phyloP scores from a whole-genome alignment of 495 filamentous ascomycete genomes.

The Lepidopterella palustris region DNA sequence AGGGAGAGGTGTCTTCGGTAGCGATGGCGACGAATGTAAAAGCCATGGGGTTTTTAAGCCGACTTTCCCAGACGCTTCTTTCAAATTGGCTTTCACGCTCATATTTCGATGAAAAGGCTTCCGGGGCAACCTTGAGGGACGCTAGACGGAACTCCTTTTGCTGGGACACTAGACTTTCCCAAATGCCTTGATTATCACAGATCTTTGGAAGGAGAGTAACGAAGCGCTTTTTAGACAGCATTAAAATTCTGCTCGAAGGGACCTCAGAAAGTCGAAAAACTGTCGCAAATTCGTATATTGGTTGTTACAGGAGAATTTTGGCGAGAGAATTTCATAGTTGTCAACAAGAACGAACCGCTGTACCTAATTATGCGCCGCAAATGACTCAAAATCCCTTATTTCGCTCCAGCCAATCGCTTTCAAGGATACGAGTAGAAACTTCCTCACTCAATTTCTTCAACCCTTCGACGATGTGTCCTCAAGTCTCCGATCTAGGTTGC shows the following conservation, averaged over 20 bases:
- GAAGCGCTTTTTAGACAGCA: not conserved
- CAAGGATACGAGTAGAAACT: no score
- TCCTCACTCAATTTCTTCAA: no score
- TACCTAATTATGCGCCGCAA: no score
- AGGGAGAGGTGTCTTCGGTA: not conserved
- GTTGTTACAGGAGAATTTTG: no score
- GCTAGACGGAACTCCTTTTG: slow-evolving; percentile 17
- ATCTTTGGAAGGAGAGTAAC: slow-evolving; percentile 9
- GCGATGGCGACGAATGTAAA: slow-evolving; percentile 12
- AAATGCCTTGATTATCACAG: not conserved
- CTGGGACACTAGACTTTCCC: slow-evolving; percentile 1
- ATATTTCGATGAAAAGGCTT: slow-evolving; percentile 13
- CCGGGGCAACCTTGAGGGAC: slow-evolving; percentile 10
- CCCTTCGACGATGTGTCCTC: no score
- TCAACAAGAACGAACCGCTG: no score
- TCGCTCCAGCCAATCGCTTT: no score
- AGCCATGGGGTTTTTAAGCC: slow-evolving; percentile 14
- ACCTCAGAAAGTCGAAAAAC: not conserved
- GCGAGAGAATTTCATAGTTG: no score
- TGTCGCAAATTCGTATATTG: no score
- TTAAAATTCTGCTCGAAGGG: not conserved
- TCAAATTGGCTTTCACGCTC: slow-evolving; percentile 9
- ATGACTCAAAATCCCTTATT: no score
- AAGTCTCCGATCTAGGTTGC: no score
- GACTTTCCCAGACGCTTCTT: slow-evolving; percentile 16